Percentiles rank a stretch among this genome's conserved stretches.
These are phyloP conservation scores for Seiridium cupressi DNA, from an alignment of 2,329 filamentous ascomycete species.

Conservation along the genomic window DNA sequence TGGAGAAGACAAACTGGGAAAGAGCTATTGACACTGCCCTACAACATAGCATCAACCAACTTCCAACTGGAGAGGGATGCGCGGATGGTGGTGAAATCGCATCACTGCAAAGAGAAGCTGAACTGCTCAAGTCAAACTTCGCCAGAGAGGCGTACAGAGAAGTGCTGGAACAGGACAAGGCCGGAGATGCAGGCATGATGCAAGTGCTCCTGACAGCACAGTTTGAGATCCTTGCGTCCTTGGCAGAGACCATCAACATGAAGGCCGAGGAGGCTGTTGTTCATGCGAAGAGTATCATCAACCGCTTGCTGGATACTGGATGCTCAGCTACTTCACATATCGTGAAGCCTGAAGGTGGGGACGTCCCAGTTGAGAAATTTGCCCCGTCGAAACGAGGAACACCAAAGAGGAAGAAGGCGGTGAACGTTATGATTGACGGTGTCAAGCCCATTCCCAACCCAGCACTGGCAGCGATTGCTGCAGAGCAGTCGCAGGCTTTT, in stretches of 20 bases:
- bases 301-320: constrained; percentile 74
- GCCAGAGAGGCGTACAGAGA: constrained; percentile 76
- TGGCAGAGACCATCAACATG: constrained; percentile 80
- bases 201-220: constrained; percentile 86
- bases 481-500: constrained; percentile 35
- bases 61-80: constrained; percentile 66
- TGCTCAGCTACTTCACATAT: constrained; percentile 75
- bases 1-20: constrained; percentile 84
- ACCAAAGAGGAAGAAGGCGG: constrained; percentile 67
- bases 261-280: constrained; percentile 79
- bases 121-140: constrained; percentile 80
- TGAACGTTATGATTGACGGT: constrained; percentile 31
- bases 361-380: constrained; percentile 62
- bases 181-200: constrained; percentile 72
- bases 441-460: constrained; percentile 45
- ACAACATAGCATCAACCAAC: constrained; percentile 77
- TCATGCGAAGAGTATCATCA: constrained; percentile 74
- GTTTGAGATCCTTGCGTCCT: constrained; percentile 83
- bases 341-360: constrained; percentile 80
- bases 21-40: constrained; percentile 83
- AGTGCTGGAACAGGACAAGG: constrained; percentile 80
- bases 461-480: constrained; percentile 32
- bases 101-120: constrained; percentile 75
- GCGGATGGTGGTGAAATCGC: constrained; percentile 67
- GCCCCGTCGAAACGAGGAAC: constrained; percentile 72